Percentiles rank a stretch among this genome's conserved stretches.
phyloP scores from a whole-genome alignment of 306 rosid species.

The Rosa chinensis region DNA sequence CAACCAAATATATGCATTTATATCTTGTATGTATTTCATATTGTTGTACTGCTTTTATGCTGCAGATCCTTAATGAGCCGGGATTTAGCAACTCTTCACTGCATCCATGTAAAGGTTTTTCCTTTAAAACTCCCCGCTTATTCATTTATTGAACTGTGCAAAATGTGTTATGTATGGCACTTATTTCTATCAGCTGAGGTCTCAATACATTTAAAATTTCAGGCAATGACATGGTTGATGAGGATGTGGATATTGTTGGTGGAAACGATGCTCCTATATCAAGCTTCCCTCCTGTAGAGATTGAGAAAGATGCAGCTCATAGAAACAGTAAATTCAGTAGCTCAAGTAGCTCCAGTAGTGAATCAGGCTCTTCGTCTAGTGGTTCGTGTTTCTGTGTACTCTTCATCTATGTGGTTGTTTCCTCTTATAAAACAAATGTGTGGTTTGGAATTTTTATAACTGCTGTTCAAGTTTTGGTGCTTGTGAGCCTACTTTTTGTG shows the following conservation, averaged over 20 bases:
- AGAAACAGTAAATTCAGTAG: constrained; percentile 72
- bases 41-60: constrained; percentile 17
- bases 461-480: constrained; percentile 19
- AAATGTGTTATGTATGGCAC: neutral
- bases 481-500: neutral
- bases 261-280: constrained; percentile 88
- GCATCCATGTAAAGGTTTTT: constrained; percentile 71
- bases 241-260: constrained; percentile 88
- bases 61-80: constrained; percentile 69
- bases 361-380: constrained; percentile 86
- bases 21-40: constrained; percentile 15
- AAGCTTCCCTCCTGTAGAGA: constrained; percentile 71
- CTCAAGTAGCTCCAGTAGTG: constrained; percentile 78
- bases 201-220: constrained; percentile 25
- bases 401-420: constrained; percentile 12
- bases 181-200: neutral
- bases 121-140: neutral
- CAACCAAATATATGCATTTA: neutral
- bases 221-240: constrained; percentile 76
- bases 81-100: constrained; percentile 75
- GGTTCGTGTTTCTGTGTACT: constrained; percentile 62
- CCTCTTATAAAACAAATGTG: neutral
- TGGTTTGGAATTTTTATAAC: neutral
- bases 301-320: constrained; percentile 64
- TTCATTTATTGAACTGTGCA: neutral